A percentile compares a stretch with the other conserved stretches of the same genome.
Evolutionary conservation across 2,329 filamentous ascomycete species (phyloP).

Genomic region (Penicillium hordei): DNA sequence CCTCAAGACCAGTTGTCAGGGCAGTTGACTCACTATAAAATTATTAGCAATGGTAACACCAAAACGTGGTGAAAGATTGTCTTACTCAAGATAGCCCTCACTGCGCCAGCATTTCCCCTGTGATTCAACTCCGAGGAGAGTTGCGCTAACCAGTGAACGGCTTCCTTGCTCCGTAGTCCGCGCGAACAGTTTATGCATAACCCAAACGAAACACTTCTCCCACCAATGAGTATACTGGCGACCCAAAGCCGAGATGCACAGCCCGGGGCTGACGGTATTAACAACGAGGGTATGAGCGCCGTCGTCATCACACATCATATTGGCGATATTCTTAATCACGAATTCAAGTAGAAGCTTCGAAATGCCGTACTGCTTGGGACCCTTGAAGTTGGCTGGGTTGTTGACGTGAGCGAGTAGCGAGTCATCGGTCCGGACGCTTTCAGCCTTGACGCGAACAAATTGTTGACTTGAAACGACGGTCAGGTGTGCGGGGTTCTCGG

Average conservation of each 20-base stretch:
- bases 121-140: slow-evolving; percentile 43
- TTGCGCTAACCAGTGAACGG: slow-evolving; percentile 45
- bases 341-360: slow-evolving; percentile 48
- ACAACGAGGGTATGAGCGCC: slow-evolving; percentile 44
- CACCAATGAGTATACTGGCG: slow-evolving; percentile 42
- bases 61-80: neutral
- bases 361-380: slow-evolving; percentile 40
- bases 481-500: slow-evolving; percentile 40
- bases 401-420: slow-evolving; percentile 39
- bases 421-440: slow-evolving; percentile 32
- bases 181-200: slow-evolving; percentile 42
- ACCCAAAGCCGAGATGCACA: slow-evolving; percentile 45
- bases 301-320: slow-evolving; percentile 30
- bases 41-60: slow-evolving; percentile 16
- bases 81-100: slow-evolving; percentile 41
- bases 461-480: slow-evolving; percentile 49
- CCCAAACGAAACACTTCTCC: slow-evolving; percentile 34
- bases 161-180: slow-evolving; percentile 47
- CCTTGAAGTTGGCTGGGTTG: slow-evolving; percentile 28
- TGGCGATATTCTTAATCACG: slow-evolving; percentile 41
- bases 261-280: slow-evolving; percentile 48
- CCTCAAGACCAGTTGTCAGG: slow-evolving; percentile 35
- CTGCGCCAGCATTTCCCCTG: slow-evolving; percentile 48
- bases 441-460: slow-evolving; percentile 34
- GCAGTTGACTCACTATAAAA: slow-evolving; percentile 34